Evolutionary conservation across 169 alveolate species (phyloP), one percentile per base, ranked within the genome.

Genomic region (Cryptosporidium ubiquitum): DNA sequence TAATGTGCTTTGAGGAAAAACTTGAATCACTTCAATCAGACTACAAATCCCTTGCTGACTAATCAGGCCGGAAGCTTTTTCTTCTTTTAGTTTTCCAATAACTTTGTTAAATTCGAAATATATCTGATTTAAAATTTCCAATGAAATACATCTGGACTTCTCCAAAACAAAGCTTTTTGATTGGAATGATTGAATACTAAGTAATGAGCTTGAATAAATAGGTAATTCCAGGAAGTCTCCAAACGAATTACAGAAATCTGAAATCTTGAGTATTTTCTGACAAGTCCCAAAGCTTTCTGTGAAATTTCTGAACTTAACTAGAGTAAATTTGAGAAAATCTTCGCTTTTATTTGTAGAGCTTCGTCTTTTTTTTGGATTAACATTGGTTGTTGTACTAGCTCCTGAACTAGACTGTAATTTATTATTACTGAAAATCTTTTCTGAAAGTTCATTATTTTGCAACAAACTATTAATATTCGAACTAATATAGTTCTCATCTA

Each of bases 191-290:
- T 55, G 85, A 58, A 73, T 52, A 40, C 85, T 73, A 20, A 73
- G 39, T 9, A 73, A 31, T 14, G 85, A 73, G 31, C 70, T 55
- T 37, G 85, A 73, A 55, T 58, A 7, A 20, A 58, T 6, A 1
- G 85, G 85, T 14, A 73, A 73, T 14, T 73, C 57, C 37, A 73
- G 23, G 37, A 52, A 73, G 7, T 73, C 85, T 1, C 85, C 85
- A 58, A 52, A 73, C 26, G 68, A 20, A 23, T 58, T 37, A 16
- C 68, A 39, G 40, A 73, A 73, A 39, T 52, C 68, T 9, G 85
- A 73, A 18, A 73, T 57, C 49, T 51, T 73, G 26, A 73, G 68
- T 33, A 73, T 51, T 33, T 37, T 33, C 55, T 37, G 51, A 35
- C 61, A 55, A 73, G n/a, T 58, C 23, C 9, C 85, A n/a, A 73